Base-by-base conservation (phyloP, 805 yeast genomes). In the Kazachstania viticola region DNA sequence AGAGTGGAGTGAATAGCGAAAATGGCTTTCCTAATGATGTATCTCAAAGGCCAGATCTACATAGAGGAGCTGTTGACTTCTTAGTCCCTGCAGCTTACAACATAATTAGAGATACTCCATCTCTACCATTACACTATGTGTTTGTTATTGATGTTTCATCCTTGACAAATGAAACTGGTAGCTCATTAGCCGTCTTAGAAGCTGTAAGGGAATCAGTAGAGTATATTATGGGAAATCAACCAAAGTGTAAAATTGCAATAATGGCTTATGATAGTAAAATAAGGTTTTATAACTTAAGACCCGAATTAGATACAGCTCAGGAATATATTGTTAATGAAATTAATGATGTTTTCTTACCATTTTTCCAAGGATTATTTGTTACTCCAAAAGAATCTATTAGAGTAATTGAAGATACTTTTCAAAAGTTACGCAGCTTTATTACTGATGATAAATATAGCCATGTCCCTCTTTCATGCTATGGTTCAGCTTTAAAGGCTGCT, bases 41-140 rank as follows among this genome's bases (percentile, higher is more conserved):
- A 41, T 14, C 23, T 5, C 23, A 27, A 5, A 38, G 34, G 25
- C 67, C 17, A 2, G 97, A 88, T 48, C 62, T 88, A 30, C 73
- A 69, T 39, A 68, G 64, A 28, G 96, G 97, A 12, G 81, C 85
- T 9, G 85, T 83, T 40, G 99, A 91, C 45, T 71, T 82, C 38
- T 52, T 75, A 5, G 95, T 83, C 3, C 94, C 95, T 2, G 56
- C 64, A 12, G 73, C 69, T 27, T 88, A 83, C 54, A 76, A 81
- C 54, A 59, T 65, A 17, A 60, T 66, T 22, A 63, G 60, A 6
- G 53, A 51, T 4, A 46, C 41, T 3, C 49, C 54, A 6, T 63
- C 74, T 6, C 45, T 56, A 13, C 73, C 78, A 2, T 57, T 82
- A 36, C 79, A 73, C 45, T 81, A 76, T 51, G 69, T 84, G 16